Evolutionary conservation across 257 asterid species (phyloP), one percentile per base, ranked within the genome.

Genomic region (Rauvolfia tetraphylla): DNA sequence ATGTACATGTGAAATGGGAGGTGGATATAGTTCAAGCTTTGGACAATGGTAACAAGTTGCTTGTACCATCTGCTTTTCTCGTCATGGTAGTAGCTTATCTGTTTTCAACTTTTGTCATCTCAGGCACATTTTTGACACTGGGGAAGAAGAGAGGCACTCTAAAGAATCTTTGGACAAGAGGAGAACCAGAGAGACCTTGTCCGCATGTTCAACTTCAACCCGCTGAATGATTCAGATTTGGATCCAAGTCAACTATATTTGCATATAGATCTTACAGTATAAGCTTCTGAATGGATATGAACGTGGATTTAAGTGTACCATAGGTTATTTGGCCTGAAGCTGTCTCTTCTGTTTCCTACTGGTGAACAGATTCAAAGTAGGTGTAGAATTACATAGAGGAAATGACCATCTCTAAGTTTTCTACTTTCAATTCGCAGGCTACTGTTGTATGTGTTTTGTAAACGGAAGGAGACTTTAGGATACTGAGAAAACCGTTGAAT

Each of bases 161-260:
- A 79, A 86, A 87, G 92, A 89, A 85, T 76, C 76, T 91, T 12
- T 95, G 99, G 99, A 82, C 89, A 18, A 88, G 85, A 75, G 98
- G 98, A 34, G 97, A 91, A 75, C 99, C 99, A 3, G 89, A 88
- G n/a, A 83, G 93, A 51, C 88, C 84, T 53, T 95, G 99, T 63
- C 90, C 88, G 4, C 99, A 95, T 61, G 83, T 93, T 46, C 95
- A 80, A 68, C 83, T 79, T 58, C 83, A 68, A 58, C 79, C 76
- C 18, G 17, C 68, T 48, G 73, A 74, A 54, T 68, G 75, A 79
- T 74, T 11, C 2, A 22, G 48, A 71, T 42, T 39, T 25, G 7
- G 33, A 18, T 77, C 23, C 57, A 46, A 17, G 49, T 33, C 77
- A 10, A 23, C n/a, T 6, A 75, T 33, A 15, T 59, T 74, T 17